These are phyloP conservation scores for Penicillium olsonii DNA, from an alignment of 2,329 filamentous ascomycete genomes.

Conservation along the genomic window DNA sequence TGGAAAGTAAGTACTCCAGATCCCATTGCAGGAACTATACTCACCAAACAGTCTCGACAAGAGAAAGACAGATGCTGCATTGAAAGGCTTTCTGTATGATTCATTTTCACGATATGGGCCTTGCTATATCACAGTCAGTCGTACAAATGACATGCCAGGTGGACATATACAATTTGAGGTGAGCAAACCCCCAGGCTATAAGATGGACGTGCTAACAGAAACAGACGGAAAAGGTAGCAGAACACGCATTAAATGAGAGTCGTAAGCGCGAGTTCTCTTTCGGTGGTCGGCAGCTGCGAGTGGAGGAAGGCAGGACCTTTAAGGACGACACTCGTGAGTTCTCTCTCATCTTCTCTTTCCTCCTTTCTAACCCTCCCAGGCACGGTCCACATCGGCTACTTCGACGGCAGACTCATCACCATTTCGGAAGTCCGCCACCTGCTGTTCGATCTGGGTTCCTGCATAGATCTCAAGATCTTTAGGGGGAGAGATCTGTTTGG, in stretches of 20 bases:
- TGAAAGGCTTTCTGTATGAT: slow-evolving; percentile 30
- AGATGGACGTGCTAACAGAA: background rate
- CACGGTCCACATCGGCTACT: slow-evolving; percentile 1
- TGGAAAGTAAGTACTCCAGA: slow-evolving; percentile 36
- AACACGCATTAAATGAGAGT: slow-evolving; percentile 1
- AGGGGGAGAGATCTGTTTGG: too few species aligned
- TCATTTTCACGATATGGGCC: slow-evolving; percentile 34
- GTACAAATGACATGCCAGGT: slow-evolving; percentile 36
- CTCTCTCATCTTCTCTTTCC: too few species aligned
- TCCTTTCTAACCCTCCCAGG: background rate
- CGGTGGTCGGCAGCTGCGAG: background rate
- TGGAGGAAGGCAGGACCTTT: background rate
- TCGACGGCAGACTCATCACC: background rate
- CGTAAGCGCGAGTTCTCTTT: background rate
- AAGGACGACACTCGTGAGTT: background rate
- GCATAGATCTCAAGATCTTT: background rate
- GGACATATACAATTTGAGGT: slow-evolving; percentile 45
- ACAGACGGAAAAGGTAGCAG: background rate
- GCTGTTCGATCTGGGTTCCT: background rate
- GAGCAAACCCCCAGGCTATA: slow-evolving; percentile 1
- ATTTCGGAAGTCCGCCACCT: slow-evolving; percentile 29
- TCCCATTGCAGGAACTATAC: background rate
- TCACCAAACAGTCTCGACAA: slow-evolving; percentile 29
- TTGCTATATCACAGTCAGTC: slow-evolving; percentile 40
- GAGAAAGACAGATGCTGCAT: slow-evolving; percentile 26